phyloP scores from a whole-genome alignment of 2,329 filamentous ascomycete species.

The Aspergillus tanneri region DNA sequence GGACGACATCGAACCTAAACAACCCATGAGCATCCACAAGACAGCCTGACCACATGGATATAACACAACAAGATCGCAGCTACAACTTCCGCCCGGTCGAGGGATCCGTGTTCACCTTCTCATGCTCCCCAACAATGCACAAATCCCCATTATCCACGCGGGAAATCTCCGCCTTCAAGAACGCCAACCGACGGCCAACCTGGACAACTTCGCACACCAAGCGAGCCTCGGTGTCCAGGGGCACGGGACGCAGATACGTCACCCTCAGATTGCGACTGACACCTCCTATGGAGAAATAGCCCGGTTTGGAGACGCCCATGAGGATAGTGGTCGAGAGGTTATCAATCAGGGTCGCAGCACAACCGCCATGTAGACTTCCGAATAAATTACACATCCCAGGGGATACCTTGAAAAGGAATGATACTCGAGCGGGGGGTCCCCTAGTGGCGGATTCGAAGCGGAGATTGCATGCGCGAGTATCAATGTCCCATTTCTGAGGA shows the following conservation, averaged over 20 bases:
- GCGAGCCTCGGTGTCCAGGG: conserved; percentile 51
- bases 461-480: conserved; percentile 30
- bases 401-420: conserved; percentile 61
- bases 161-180: conserved; percentile 56
- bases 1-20: no score
- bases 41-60: no score
- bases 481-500: conserved; percentile 27
- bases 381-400: conserved; percentile 86
- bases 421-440: conserved; percentile 35
- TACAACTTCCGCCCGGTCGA: conserved; percentile 23
- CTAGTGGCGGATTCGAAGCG: conserved; percentile 40
- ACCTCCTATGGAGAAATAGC: conserved; percentile 62
- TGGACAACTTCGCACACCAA: conserved; percentile 60
- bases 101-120: conserved; percentile 62
- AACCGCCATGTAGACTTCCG: conserved; percentile 89
- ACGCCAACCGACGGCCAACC: conserved; percentile 55
- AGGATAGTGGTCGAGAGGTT: conserved; percentile 61
- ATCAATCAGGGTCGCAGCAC: conserved; percentile 67
- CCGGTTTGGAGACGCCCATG: conserved; percentile 56
- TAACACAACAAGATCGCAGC: neutral
- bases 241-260: conserved; percentile 65
- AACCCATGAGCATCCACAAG: no score
- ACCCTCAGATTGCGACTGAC: conserved; percentile 66
- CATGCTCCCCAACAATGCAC: conserved; percentile 61
- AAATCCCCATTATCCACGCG: conserved; percentile 54